phyloP scores from a whole-genome alignment of 202 grass and related monocot species.

The Panicum virgatum region DNA sequence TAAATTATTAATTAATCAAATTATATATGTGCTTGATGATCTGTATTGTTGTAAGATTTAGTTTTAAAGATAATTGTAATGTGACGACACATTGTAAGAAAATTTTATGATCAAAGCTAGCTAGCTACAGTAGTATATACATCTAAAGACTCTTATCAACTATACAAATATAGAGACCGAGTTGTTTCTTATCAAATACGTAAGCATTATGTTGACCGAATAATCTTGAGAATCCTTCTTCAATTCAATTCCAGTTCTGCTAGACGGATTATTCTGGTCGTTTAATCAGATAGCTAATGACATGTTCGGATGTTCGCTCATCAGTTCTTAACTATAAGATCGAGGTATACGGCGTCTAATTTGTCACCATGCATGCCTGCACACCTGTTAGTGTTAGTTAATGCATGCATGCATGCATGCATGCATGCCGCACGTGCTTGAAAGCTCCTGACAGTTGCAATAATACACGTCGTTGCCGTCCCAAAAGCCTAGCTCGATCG shows the following conservation, averaged over 20 bases:
- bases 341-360: background rate
- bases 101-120: background rate
- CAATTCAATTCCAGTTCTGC: background rate
- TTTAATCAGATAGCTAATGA: background rate
- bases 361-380: background rate
- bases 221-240: background rate
- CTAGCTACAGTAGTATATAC: too few species aligned
- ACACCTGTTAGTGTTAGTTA: too few species aligned
- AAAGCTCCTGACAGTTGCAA: background rate
- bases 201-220: conserved; percentile 1
- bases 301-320: too few species aligned
- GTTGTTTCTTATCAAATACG: background rate
- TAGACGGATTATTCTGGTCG: background rate
- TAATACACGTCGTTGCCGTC: background rate
- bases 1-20: too few species aligned
- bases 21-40: too few species aligned
- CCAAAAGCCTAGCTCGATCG: background rate
- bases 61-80: background rate
- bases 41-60: too few species aligned
- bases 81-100: background rate
- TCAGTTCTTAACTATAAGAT: background rate
- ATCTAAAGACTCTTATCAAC: too few species aligned
- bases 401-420: too few species aligned
- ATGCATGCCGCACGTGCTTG: background rate
- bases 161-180: too few species aligned